Evolutionary conservation across 768 basidiomycete species (phyloP).

Genomic region (Guyanaporus albipodus): DNA sequence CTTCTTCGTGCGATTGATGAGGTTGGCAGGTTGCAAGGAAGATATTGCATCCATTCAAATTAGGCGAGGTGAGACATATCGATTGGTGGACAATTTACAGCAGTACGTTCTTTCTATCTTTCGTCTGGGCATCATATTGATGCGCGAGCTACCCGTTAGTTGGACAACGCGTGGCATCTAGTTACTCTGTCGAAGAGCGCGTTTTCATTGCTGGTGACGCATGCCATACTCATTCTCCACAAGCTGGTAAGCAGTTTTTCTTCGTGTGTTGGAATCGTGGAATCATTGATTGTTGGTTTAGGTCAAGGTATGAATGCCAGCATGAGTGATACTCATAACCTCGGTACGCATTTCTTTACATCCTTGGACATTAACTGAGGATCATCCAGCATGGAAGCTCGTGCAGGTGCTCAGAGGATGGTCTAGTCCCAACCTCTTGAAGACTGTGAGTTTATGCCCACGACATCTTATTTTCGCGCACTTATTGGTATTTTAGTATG

Average conservation of each 20-base stretch:
- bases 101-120: constrained; percentile 37
- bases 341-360: constrained; percentile 36
- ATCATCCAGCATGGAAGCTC: constrained; percentile 41
- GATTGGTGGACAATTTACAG: constrained; percentile 74
- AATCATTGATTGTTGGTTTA: constrained; percentile 13
- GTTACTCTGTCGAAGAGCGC: constrained; percentile 52
- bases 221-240: constrained; percentile 63
- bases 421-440: constrained; percentile 33
- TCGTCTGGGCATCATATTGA: not conserved
- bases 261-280: not conserved
- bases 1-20: not conserved
- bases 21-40: constrained; percentile 47
- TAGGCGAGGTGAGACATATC: constrained; percentile 43
- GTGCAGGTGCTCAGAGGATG: constrained; percentile 39
- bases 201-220: constrained; percentile 76
- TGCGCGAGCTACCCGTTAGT: constrained; percentile 35
- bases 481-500: constrained; percentile 48
- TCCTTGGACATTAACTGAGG: constrained; percentile 47
- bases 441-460: constrained; percentile 33
- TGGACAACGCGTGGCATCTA: constrained; percentile 66
- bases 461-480: not conserved
- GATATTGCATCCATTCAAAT: constrained; percentile 52
- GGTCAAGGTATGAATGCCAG: constrained; percentile 74
- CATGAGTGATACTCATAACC: constrained; percentile 69
- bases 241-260: constrained; percentile 42